Evolutionary conservation across 1,139 yeast genomes (phyloP).

Genomic region (Debaryomyces nepalensis): DNA sequence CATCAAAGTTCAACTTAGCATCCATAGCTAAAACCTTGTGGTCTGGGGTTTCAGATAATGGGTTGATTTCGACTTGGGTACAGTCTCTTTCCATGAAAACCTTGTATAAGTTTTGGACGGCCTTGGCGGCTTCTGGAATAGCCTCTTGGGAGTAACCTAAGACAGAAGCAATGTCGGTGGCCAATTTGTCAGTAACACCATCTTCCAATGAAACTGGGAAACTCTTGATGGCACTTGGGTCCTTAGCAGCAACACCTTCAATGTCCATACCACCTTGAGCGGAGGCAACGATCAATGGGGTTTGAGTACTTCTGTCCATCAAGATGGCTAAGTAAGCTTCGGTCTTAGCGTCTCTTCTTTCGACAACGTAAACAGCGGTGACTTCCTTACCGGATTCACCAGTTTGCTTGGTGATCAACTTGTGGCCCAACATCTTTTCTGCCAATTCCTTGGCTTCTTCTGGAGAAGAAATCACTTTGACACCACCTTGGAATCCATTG

Average conservation of each 20-base stretch:
- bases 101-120: constrained; percentile 84
- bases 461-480: constrained; percentile 82
- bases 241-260: constrained; percentile 94
- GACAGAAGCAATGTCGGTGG: constrained; percentile 73
- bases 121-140: constrained; percentile 82
- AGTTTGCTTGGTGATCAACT: constrained; percentile 95
- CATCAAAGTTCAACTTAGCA: constrained; percentile 98
- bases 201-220: constrained; percentile 75
- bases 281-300: constrained; percentile 93
- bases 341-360: constrained; percentile 89
- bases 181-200: constrained; percentile 83
- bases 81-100: constrained; percentile 91
- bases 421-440: constrained; percentile 87
- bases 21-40: constrained; percentile 96
- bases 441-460: constrained; percentile 89
- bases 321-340: constrained; percentile 96
- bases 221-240: constrained; percentile 91
- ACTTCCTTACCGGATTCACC: constrained; percentile 98
- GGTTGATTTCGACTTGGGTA: constrained; percentile 98
- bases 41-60: constrained; percentile 91
- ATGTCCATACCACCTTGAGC: constrained; percentile 99
- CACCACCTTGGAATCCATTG: constrained; percentile 96
- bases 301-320: constrained; percentile 90
- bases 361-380: constrained; percentile 94
- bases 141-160: constrained; percentile 85